Percentiles rank a stretch among this genome's conserved stretches.
phyloP scores from a whole-genome alignment of 345 rosid genomes.

The Aurinia saxatilis region DNA sequence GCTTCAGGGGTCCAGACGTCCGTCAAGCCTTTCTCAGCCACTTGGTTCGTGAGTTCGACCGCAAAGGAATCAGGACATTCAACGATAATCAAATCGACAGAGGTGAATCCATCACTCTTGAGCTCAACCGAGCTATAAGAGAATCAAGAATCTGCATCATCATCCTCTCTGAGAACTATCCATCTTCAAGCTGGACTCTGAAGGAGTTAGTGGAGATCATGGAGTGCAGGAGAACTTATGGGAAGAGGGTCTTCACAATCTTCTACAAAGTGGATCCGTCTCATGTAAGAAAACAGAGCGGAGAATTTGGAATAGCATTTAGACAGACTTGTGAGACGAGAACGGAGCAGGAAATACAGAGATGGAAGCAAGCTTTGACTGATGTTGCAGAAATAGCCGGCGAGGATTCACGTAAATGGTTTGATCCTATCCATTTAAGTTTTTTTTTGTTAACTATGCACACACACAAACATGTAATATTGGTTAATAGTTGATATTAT shows the following conservation, averaged over 20 bases:
- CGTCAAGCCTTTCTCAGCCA: not conserved
- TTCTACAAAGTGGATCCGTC: not conserved
- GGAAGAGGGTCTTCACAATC: not conserved
- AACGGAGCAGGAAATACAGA: not conserved
- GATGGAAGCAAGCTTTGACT: not conserved
- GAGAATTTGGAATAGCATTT: not conserved
- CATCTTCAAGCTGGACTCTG: not conserved
- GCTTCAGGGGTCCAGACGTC: not conserved
- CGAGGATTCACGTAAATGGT: not conserved
- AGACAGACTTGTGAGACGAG: not conserved
- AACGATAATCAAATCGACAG: not conserved
- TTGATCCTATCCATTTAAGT: not conserved
- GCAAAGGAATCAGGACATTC: not conserved
- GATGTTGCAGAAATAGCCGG: not conserved
- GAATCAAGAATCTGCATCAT: not conserved
- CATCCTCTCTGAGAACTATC: not conserved
- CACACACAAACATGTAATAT: too few species aligned
- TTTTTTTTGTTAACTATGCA: too few species aligned
- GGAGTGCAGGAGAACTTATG: not conserved
- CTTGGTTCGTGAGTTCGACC: not conserved
- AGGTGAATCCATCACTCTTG: not conserved
- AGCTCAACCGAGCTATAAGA: not conserved
- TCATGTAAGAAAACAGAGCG: not conserved
- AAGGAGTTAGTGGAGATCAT: not conserved
- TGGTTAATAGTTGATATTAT: too few species aligned